A percentile compares a stretch with the other conserved stretches of the same genome.
Conservation (phyloP, 2,329 filamentous ascomycete species). For the Knufia petricola region DNA sequence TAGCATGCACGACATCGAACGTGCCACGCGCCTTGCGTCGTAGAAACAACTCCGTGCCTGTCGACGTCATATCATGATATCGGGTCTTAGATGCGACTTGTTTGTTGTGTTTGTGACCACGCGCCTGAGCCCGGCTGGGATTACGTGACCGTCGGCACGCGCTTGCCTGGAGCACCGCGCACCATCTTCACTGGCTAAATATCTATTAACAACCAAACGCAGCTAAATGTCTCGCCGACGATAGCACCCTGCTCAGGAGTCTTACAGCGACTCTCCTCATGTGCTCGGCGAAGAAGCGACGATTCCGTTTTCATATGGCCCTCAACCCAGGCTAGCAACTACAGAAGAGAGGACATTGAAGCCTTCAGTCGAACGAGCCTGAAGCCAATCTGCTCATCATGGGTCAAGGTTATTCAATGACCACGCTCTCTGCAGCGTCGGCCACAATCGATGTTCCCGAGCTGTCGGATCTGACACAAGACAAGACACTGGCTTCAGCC, state of each 20-base stretch:
- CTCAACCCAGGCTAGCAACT: constrained; percentile 5
- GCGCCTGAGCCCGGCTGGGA: background rate
- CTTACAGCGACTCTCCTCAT: constrained; percentile 57
- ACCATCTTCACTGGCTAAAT: too few species aligned
- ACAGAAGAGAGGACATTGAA: background rate
- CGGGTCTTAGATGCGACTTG: background rate
- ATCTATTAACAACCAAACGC: too few species aligned
- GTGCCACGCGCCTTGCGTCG: background rate
- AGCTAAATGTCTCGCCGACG: background rate
- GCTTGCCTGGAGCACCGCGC: background rate
- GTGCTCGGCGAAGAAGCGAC: constrained; percentile 55
- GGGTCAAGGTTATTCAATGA: constrained; percentile 94
- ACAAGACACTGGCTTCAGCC: constrained; percentile 81
- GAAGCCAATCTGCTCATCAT: constrained; percentile 43
- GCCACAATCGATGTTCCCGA: constrained; percentile 92
- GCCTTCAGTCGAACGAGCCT: background rate
- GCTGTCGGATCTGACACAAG: constrained; percentile 80
- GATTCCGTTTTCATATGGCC: constrained; percentile 8
- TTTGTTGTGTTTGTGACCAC: constrained; percentile 2
- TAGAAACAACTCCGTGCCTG: too few species aligned
- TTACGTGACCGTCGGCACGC: background rate
- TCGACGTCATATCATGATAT: background rate
- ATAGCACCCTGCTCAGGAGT: too few species aligned
- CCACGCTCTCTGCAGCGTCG: constrained; percentile 80
- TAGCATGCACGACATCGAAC: background rate